phyloP scores from a whole-genome alignment of 2,329 filamentous ascomycete species.

The Alternaria alternata region DNA sequence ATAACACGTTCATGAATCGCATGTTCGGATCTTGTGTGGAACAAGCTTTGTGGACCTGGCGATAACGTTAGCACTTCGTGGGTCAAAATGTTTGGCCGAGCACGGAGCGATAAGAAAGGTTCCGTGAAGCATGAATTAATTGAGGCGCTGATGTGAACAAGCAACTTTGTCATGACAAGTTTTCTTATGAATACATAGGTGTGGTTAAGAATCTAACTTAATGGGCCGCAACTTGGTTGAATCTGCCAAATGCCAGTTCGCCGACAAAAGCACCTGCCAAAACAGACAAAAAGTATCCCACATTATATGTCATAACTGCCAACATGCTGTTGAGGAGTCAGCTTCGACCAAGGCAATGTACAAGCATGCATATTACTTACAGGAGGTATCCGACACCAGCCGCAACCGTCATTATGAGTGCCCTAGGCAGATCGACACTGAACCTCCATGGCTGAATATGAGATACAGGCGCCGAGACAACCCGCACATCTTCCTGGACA shows the following conservation, averaged over 20 bases:
- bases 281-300: conserved; percentile 85
- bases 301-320: conserved; percentile 88
- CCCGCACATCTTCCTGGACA: conserved; percentile 79
- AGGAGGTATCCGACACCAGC: conserved; percentile 84
- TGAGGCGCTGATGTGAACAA: neutral
- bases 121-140: neutral
- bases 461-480: conserved; percentile 68
- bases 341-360: conserved; percentile 5
- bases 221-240: conserved; percentile 47
- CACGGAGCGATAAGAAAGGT: neutral
- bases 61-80: neutral
- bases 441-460: conserved; percentile 77
- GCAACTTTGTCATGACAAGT: neutral
- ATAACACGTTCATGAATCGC: conserved; percentile 3
- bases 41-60: neutral
- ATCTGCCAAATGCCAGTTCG: conserved; percentile 81
- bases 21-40: neutral
- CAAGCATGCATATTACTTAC: conserved; percentile 63
- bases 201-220: neutral
- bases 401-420: conserved; percentile 73
- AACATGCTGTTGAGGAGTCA: conserved; percentile 72
- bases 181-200: neutral
- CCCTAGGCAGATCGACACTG: conserved; percentile 78
- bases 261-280: conserved; percentile 83
- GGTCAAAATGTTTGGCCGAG: neutral